Conservation (phyloP, 2,329 filamentous ascomycete species). For the Cercospora berteroae region DNA sequence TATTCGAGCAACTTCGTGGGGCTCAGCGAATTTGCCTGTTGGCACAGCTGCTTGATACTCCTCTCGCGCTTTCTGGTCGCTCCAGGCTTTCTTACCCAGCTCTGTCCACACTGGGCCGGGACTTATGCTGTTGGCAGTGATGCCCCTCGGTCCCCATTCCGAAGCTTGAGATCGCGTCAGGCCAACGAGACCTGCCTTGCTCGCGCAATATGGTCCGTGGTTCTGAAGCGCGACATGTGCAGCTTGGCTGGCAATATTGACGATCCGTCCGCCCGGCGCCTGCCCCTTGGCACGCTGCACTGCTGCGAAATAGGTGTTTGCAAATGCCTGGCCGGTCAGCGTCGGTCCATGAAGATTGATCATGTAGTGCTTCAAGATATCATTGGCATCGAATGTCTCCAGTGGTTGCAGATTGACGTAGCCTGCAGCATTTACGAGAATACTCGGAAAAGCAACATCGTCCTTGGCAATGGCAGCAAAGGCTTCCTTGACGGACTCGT, state of each 20-base stretch:
- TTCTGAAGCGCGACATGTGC: constrained; percentile 48
- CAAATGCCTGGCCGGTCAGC: constrained; percentile 49
- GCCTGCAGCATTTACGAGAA: constrained; percentile 39
- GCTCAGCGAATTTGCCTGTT: constrained; percentile 34
- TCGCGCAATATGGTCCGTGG: constrained; percentile 51
- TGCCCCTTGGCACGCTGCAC: constrained; percentile 16
- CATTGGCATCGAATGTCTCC: constrained; percentile 44
- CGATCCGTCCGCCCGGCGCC: constrained; percentile 41
- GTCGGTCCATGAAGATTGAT: constrained; percentile 49
- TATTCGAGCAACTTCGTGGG: constrained; percentile 64
- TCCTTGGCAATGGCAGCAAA: constrained; percentile 32
- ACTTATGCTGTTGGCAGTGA: constrained; percentile 48
- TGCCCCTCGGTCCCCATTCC: constrained; percentile 48
- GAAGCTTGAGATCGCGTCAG: constrained; percentile 48
- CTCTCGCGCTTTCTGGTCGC: constrained; percentile 29
- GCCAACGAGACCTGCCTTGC: constrained; percentile 48
- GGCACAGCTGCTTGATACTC: constrained; percentile 30
- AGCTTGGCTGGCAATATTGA: constrained; percentile 49
- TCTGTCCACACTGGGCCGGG: constrained; percentile 50
- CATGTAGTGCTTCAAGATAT: constrained; percentile 45
- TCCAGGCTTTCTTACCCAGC: constrained; percentile 43
- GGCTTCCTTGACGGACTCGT: constrained; percentile 31
- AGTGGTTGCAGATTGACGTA: constrained; percentile 49
- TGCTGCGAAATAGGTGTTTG: constrained; percentile 40
- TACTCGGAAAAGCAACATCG: constrained; percentile 33